Evolutionary conservation across 495 filamentous ascomycete genomes (phyloP).

Genomic region (Polyplosphaeria fusca): DNA sequence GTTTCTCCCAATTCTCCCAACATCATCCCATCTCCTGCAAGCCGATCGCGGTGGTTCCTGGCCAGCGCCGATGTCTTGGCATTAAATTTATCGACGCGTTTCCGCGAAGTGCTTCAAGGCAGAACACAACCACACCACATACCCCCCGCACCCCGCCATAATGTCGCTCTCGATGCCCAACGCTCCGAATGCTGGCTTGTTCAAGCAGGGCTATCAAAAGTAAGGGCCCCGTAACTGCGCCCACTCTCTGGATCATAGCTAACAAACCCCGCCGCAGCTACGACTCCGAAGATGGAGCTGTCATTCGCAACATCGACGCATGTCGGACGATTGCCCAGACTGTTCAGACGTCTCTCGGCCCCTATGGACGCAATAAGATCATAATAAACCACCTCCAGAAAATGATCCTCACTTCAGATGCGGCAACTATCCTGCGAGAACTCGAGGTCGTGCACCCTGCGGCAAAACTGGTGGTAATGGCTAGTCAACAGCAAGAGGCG

Average conservation of each 20-base stretch:
- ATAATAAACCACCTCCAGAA: slow-evolving; percentile 99
- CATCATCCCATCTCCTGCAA: too few species aligned
- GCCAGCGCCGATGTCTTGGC: too few species aligned
- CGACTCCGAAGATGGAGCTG: slow-evolving; percentile 97
- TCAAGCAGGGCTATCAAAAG: slow-evolving; percentile 97
- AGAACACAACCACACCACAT: slow-evolving; percentile 7
- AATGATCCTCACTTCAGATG: slow-evolving; percentile 98
- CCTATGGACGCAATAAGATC: slow-evolving; percentile 99
- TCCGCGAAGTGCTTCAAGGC: slow-evolving; percentile 4
- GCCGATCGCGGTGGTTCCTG: too few species aligned
- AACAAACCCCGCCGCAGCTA: slow-evolving; percentile 59
- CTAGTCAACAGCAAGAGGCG: slow-evolving; percentile 95
- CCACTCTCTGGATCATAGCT: slow-evolving; percentile 24
- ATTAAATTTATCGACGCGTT: neutral
- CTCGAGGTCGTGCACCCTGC: slow-evolving; percentile 98
- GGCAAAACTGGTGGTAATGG: slow-evolving; percentile 98
- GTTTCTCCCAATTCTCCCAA: too few species aligned
- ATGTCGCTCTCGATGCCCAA: slow-evolving; percentile 96
- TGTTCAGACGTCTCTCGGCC: slow-evolving; percentile 93
- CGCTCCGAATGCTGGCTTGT: slow-evolving; percentile 87
- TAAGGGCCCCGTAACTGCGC: slow-evolving; percentile 46
- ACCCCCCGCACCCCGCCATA: slow-evolving; percentile 34
- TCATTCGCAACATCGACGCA: slow-evolving; percentile 97
- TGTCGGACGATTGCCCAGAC: slow-evolving; percentile 93
- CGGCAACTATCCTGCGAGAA: slow-evolving; percentile 94